These are phyloP conservation scores for Exophiala xenobiotica DNA, from an alignment of 2,329 filamentous ascomycete species.

Conservation along the genomic window DNA sequence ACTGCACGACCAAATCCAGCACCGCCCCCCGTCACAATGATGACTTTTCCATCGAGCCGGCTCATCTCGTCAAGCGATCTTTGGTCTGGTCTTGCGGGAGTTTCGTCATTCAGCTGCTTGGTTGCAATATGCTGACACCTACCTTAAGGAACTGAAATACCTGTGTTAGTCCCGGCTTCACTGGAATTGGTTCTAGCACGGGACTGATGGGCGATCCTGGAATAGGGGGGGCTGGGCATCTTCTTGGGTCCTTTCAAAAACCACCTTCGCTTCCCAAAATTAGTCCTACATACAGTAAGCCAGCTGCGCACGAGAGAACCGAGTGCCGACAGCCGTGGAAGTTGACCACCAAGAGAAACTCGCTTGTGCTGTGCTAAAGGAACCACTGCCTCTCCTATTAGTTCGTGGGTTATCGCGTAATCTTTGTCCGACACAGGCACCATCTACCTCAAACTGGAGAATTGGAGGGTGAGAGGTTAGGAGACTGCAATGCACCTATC, in stretches of 20 bases:
- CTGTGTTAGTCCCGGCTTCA: neutral
- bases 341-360: neutral
- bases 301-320: neutral
- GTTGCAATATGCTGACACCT: neutral
- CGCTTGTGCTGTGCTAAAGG: neutral
- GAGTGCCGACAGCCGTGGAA: neutral
- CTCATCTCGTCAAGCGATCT: neutral
- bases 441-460: neutral
- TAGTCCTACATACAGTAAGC: neutral
- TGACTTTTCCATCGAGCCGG: slow-evolving; percentile 19
- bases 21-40: slow-evolving; percentile 19
- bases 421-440: neutral
- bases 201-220: neutral
- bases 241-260: neutral
- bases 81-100: neutral
- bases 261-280: neutral
- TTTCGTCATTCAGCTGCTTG: slow-evolving; percentile 1
- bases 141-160: neutral
- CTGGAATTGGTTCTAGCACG: neutral
- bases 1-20: slow-evolving; percentile 18
- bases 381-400: neutral
- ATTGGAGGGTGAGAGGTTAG: neutral
- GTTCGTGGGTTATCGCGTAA: neutral
- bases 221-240: neutral
- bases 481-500: neutral